These are phyloP conservation scores for Ascochyta pisi DNA, from an alignment of 2,329 filamentous ascomycete species.

Conservation along the genomic window DNA sequence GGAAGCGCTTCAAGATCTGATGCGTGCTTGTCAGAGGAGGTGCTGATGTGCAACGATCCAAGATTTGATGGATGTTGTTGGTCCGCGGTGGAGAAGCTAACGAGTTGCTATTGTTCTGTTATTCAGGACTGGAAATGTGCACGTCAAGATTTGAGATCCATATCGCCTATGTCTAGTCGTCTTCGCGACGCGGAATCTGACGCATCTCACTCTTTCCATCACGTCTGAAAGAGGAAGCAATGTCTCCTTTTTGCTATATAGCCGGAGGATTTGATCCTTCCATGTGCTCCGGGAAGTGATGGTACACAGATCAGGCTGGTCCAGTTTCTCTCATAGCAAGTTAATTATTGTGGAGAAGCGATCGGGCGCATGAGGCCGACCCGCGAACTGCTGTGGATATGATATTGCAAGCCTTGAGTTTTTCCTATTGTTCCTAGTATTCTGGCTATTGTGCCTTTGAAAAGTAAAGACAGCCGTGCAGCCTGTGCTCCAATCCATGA, in stretches of 20 bases:
- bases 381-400: not conserved
- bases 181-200: not conserved
- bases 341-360: not conserved
- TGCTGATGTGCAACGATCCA: not conserved
- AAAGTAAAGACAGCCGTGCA: constrained; percentile 6
- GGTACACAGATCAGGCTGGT: constrained; percentile 10
- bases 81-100: not conserved
- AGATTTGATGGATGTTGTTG: not conserved
- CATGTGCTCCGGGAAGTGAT: not conserved
- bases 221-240: not conserved
- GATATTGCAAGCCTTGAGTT: not conserved
- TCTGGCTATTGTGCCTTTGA: constrained; percentile 8
- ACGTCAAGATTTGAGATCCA: no score
- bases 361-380: constrained; percentile 5
- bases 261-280: constrained; percentile 4
- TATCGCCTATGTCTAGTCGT: not conserved
- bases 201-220: not conserved
- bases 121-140: not conserved
- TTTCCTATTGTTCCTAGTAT: constrained; percentile 9
- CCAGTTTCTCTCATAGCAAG: not conserved
- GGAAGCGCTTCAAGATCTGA: not conserved
- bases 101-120: constrained; percentile 12
- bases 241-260: constrained; percentile 3
- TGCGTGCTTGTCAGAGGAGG: not conserved
- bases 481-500: not conserved